phyloP scores from a whole-genome alignment of 176 grass and related monocot genomes.

The Metroxylon sagu region DNA sequence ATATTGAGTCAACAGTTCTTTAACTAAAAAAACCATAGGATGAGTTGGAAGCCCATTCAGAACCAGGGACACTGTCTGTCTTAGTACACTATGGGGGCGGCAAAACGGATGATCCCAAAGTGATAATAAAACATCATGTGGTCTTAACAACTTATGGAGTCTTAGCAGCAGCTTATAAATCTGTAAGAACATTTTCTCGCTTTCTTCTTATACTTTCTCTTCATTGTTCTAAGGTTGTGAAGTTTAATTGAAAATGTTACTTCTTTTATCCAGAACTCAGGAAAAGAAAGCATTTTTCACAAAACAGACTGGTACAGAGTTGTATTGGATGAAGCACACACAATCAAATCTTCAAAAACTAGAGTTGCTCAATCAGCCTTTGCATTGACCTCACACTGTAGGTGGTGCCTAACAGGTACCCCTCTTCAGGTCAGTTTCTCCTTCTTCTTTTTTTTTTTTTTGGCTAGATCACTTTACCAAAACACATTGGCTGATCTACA shows the following conservation, averaged over 20 bases:
- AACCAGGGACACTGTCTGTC: constrained; percentile 54
- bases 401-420: constrained; percentile 94
- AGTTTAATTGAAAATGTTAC: constrained; percentile 10
- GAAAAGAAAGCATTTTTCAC: constrained; percentile 58
- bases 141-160: constrained; percentile 82
- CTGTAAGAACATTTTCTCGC: constrained; percentile 29
- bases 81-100: constrained; percentile 80
- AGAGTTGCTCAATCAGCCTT: constrained; percentile 65
- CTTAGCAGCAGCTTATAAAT: constrained; percentile 46
- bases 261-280: constrained; percentile 28
- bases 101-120: constrained; percentile 40
- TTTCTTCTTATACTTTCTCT: neutral
- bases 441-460: neutral
- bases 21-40: constrained; percentile 33
- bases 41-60: constrained; percentile 69
- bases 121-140: constrained; percentile 54
- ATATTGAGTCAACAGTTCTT: neutral
- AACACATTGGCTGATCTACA: no score
- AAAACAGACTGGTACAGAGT: constrained; percentile 72
- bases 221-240: neutral
- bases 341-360: constrained; percentile 68
- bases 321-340: constrained; percentile 89
- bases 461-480: neutral
- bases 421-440: constrained; percentile 52
- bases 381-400: constrained; percentile 58